Base-by-base conservation (phyloP, 2,329 filamentous ascomycete genomes). In the Clarireedia paspali region DNA sequence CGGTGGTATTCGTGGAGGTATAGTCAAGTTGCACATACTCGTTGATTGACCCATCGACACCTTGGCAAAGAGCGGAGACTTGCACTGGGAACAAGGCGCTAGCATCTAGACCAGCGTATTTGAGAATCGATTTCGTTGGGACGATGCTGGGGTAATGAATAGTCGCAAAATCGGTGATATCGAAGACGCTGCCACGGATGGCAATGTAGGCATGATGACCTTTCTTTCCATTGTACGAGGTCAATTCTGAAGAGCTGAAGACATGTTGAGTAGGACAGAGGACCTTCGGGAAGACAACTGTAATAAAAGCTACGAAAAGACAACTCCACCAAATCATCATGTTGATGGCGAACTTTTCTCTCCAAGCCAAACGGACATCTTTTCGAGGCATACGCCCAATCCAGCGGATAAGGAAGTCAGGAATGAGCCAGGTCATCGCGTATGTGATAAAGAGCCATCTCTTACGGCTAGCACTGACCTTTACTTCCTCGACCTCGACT, bases 311-410 rank as follows among this genome's bases (percentile, higher is more conserved):
- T 27, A 89, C 84, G 49, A 88, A 72, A 15, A 74, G 75, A 73
- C 92, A 97, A 69, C 80, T 82, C 56, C 92, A 75, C 94, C 95
- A 99, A 69, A 99, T 99, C 68, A 97, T 80, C 70, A 99, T 78
- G 76, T 99, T 99, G 79, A 99, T 99, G 53, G 94, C 92, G 57
- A 99, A 71, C 77, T 99, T 99, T 71, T 99, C 94, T 68, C 94
- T 82, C 94, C 94, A 99, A 0, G 94, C 94, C 70, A 88, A 79
- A 24, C 91, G 88, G 7, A 99, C 84, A 70, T 99, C 94, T 69
- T 95, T 95, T 59, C 94, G 88, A 58, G 87, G 81, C 87, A 96
- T 96, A 51, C 88, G 81, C 23, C 92, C 92, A 42, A 95, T 59
- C 64, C 78, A 77, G 53, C 83, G 82, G 68, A 97, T 88, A 45